Evolutionary conservation across 176 grass and related monocot genomes (phyloP).

Genomic region (Thalia dealbata): DNA sequence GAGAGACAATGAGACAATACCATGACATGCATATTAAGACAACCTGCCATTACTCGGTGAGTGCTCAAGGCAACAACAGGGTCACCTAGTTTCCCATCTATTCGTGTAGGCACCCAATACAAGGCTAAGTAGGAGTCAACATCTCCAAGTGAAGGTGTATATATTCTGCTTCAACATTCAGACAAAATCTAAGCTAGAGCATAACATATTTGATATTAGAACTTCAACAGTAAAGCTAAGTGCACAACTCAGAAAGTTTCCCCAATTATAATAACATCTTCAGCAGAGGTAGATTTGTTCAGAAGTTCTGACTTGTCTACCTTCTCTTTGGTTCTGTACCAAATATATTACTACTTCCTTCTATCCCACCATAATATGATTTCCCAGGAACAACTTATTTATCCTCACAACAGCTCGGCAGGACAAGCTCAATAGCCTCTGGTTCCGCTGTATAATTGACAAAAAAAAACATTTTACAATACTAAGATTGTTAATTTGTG

Average conservation of each 20-base stretch:
- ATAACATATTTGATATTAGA: background rate
- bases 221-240: constrained; percentile 2
- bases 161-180: constrained; percentile 47
- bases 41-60: constrained; percentile 89
- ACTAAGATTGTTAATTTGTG: background rate
- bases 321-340: constrained; percentile 68
- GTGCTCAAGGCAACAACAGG: constrained; percentile 42
- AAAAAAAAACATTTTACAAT: background rate
- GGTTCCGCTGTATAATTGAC: constrained; percentile 46
- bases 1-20: background rate
- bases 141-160: constrained; percentile 66
- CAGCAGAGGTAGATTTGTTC: constrained; percentile 35
- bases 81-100: constrained; percentile 66
- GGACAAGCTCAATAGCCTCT: constrained; percentile 51
- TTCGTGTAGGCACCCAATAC: constrained; percentile 73
- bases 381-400: constrained; percentile 69
- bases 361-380: constrained; percentile 83
- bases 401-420: constrained; percentile 71
- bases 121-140: constrained; percentile 68
- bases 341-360: constrained; percentile 74
- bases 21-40: constrained; percentile 4
- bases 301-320: constrained; percentile 37
- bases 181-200: constrained; percentile 6
- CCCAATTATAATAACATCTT: constrained; percentile 36
- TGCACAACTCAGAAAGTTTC: constrained; percentile 51